These are phyloP conservation scores for Lentinula novae-zelandiae DNA, from an alignment of 1,284 basidiomycete genomes.

Conservation along the genomic window DNA sequence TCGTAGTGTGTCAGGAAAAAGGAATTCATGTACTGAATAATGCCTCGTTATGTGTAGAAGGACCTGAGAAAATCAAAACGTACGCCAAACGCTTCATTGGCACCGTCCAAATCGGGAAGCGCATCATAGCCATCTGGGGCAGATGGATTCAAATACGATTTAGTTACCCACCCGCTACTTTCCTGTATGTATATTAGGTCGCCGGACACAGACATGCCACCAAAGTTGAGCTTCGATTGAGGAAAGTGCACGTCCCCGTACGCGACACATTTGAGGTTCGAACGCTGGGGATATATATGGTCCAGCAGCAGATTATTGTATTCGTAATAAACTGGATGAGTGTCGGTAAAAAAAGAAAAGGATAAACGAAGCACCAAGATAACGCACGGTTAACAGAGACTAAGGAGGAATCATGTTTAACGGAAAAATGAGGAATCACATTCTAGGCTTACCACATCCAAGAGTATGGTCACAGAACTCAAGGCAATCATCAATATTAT, in stretches of 20 bases:
- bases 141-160: constrained; percentile 27
- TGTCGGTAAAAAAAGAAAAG: background rate
- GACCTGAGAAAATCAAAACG: background rate
- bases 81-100: constrained; percentile 43
- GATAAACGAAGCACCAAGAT: background rate
- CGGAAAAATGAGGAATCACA: background rate
- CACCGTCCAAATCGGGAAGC: constrained; percentile 37
- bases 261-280: constrained; percentile 40
- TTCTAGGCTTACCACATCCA: constrained; percentile 29
- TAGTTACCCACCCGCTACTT: constrained; percentile 34
- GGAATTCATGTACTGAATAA: constrained; percentile 18
- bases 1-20: constrained; percentile 20
- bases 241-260: constrained; percentile 33
- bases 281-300: constrained; percentile 29
- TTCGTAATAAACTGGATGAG: constrained; percentile 34
- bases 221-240: constrained; percentile 20
- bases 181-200: constrained; percentile 33
- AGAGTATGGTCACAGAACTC: constrained; percentile 29
- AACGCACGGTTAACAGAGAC: constrained; percentile 34
- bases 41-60: background rate
- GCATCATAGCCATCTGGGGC: constrained; percentile 38
- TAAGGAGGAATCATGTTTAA: constrained; percentile 13
- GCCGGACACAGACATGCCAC: constrained; percentile 28
- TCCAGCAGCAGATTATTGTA: constrained; percentile 37
- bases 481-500: constrained; percentile 34